Percentiles rank a stretch among this genome's conserved stretches.
Conservation (phyloP, 192 early-diverging fungal genomes). For the Phycomyces nitens region DNA sequence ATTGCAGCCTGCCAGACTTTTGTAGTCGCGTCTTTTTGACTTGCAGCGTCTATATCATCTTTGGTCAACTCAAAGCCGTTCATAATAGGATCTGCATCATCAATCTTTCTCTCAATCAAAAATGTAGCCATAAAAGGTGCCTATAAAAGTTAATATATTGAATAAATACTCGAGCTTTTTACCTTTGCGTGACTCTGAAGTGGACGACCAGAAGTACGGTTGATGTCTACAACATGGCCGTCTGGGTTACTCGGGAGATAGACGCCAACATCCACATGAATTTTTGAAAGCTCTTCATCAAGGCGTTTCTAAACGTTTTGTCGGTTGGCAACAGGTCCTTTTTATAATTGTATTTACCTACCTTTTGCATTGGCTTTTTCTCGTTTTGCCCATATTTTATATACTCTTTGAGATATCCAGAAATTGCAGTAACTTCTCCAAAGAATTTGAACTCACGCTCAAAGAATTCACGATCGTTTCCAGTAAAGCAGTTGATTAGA, state of each 20-base stretch:
- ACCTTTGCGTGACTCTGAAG: conserved; percentile 93
- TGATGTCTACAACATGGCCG: conserved; percentile 88
- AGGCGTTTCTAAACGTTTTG: conserved; percentile 67
- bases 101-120: conserved; percentile 63
- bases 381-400: conserved; percentile 88
- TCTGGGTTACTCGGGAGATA: conserved; percentile 98
- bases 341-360: neutral
- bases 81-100: conserved; percentile 48
- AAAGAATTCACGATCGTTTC: conserved; percentile 85
- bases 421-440: conserved; percentile 90
- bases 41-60: neutral
- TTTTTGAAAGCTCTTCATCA: conserved; percentile 94
- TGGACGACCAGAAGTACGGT: conserved; percentile 88
- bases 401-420: conserved; percentile 94
- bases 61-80: neutral
- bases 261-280: conserved; percentile 94
- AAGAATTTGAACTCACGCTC: conserved; percentile 97
- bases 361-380: conserved; percentile 74
- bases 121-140: conserved; percentile 99
- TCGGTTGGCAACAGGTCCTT: neutral
- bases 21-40: conserved; percentile 25
- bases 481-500: conserved; percentile 76
- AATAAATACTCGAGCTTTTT: neutral
- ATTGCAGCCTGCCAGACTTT: conserved; percentile 82
- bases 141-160: conserved; percentile 9